Evolutionary conservation across 805 yeast species (phyloP), one percentile per base, ranked within the genome.

Genomic region (Lachancea fermentati): DNA sequence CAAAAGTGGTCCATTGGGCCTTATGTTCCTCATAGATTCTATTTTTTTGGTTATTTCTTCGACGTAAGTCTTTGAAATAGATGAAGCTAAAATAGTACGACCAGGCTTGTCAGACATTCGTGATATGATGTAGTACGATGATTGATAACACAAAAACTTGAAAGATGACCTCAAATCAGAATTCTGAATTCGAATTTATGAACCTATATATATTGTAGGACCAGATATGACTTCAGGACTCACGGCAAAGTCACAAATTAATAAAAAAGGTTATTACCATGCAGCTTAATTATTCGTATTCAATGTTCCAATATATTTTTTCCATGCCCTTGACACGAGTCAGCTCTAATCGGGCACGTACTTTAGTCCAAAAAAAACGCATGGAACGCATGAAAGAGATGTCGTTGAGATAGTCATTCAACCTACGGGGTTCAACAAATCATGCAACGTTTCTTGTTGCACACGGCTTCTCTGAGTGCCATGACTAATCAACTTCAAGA

Each of bases 61-160:
- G 16, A 77, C 73, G 60, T 76, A 93, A 5, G 79, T 73, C 57
- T 89, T 88, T 36, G 97, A 93, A 19, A 93, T 84, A 34, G 80
- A 76, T 11, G 95, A 79, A 4, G 98, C 97, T 46, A 89, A 67
- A 30, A 91, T 80, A 33, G 95, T 85, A 65, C 83, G 78, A 43
- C 91, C 88, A 14, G 88, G 63, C 34, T 56, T 55, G 15, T 41
- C 48, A 15, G 53, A 41, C 79, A 41, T 59, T 41, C 26, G 26
- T 22, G 26, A 22, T 7, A 7, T 7, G 26, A 11, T 22, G 9
- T 7, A 11, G 26, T 22, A 22, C 11, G 7, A 11, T 22, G 7
- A 7, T 22, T 7, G 26, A 11, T 22, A 7, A 22, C 26, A n/a
- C n/a, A n/a, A n/a, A n/a, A n/a, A n/a, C n/a, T n/a, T n/a, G n/a